Conservation (phyloP, 2,329 filamentous ascomycete species). For the Aspergillus japonicus region DNA sequence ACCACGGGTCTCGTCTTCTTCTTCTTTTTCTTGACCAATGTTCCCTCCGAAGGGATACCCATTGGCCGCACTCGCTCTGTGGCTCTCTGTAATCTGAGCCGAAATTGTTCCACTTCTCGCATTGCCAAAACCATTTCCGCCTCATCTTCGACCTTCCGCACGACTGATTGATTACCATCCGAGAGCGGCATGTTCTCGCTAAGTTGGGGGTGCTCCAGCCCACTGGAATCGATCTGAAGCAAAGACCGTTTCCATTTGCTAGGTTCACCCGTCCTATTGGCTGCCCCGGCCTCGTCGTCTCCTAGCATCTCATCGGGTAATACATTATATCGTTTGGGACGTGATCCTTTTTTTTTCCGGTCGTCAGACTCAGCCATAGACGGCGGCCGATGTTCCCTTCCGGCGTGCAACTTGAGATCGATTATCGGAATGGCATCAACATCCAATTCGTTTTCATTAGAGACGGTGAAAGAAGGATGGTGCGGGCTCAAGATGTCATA, state of each 20-base stretch:
- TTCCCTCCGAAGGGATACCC: slow-evolving; percentile 47
- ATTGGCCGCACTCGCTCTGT: slow-evolving; percentile 52
- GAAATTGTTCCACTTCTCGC: slow-evolving; percentile 79
- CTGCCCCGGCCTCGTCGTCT: slow-evolving; percentile 36
- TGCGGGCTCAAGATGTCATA: slow-evolving; percentile 72
- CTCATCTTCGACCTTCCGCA: slow-evolving; percentile 73
- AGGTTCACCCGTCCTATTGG: slow-evolving; percentile 33
- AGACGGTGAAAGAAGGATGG: slow-evolving; percentile 69
- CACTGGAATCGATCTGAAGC: slow-evolving; percentile 83
- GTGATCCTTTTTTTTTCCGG: slow-evolving; percentile 39
- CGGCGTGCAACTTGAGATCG: slow-evolving; percentile 72
- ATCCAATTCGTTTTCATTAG: slow-evolving; percentile 77
- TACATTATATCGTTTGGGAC: slow-evolving; percentile 63
- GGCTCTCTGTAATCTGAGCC: slow-evolving; percentile 73
- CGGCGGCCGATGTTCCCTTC: slow-evolving; percentile 35
- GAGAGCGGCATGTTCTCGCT: slow-evolving; percentile 45
- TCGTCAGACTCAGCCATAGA: slow-evolving; percentile 22
- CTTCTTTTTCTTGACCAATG: slow-evolving; percentile 59
- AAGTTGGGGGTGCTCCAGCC: slow-evolving; percentile 70
- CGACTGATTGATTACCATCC: slow-evolving; percentile 37
- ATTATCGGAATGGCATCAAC: slow-evolving; percentile 96
- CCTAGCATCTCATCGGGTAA: slow-evolving; percentile 72
- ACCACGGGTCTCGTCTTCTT: slow-evolving; percentile 30
- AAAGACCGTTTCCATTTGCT: slow-evolving; percentile 61
- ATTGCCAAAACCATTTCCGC: slow-evolving; percentile 85